Base-by-base conservation (phyloP, 2,329 filamentous ascomycete species). In the Xylariales sp. region DNA sequence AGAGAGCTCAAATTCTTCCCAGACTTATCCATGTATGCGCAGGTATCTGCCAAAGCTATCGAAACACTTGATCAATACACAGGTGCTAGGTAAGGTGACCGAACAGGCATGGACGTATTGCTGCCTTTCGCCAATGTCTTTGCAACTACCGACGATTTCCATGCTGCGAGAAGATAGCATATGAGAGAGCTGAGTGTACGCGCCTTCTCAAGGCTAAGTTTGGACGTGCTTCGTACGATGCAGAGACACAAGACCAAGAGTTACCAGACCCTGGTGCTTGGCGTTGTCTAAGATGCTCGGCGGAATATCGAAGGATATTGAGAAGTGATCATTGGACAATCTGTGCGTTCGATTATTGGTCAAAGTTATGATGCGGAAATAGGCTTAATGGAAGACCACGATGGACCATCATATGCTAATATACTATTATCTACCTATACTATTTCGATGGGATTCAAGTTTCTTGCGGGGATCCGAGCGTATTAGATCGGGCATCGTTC, bases 141-240 rank as follows among this genome's bases (percentile, higher is more conserved):
- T 32, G 48, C 42, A 9, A 15, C 36, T 31, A 46, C 42, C 11
- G 31, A 25, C 12, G 43, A 51, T 33, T 46, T 53, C 22, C 31
- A 36, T 15, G 40, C 40, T 11, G 80, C 46, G 80, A 49, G 16
- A 43, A 45, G 19, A 49, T 54, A 2, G 55, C 57, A 3, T 45
- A 43, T 4, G 50, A 56, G n/a, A 59, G 57, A 47, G 57, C 57
- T 3, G 54, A 58, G 43, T 55, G 46, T 0, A 58, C 55, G 3
- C 46, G 46, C 3, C 52, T 49, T 34, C 45, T 60, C 31, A 55
- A 56, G 38, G 49, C 56, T 2, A 48, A 47, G 31, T 57, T 60
- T 32, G 55, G 56, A 2, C 46, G 56, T 1, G 56, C 57, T 1
- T 53, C 54, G 3, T 59, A 59, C 22, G 55, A 59, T 1, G 52